A percentile compares a stretch with the other conserved stretches of the same genome.
Evolutionary conservation across 2,329 filamentous ascomycete genomes (phyloP).

Genomic region (Fusarium albosuccineum): DNA sequence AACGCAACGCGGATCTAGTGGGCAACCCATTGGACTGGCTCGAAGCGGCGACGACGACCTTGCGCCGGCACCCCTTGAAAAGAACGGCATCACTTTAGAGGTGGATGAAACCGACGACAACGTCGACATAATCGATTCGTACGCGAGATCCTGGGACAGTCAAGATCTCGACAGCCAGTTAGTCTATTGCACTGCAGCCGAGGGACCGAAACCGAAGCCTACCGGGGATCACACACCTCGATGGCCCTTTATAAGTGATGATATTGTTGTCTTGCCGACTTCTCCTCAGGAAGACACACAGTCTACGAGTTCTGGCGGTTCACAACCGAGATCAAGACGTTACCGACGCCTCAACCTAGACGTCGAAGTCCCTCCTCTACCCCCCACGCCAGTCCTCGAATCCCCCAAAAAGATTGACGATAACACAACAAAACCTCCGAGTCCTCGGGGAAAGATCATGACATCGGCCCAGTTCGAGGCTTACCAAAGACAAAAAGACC

Average conservation of each 20-base stretch:
- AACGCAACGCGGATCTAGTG: neutral
- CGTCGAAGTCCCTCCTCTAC: neutral
- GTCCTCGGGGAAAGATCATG: conserved; percentile 17
- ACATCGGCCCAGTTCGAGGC: conserved; percentile 27
- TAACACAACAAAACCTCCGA: neutral
- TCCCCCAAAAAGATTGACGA: too few relatives aligned
- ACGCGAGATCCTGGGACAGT: conserved; percentile 21
- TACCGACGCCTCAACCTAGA: neutral
- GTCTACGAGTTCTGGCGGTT: too few relatives aligned
- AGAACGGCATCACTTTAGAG: neutral
- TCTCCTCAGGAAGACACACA: too few relatives aligned
- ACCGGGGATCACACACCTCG: conserved; percentile 12
- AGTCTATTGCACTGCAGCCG: neutral
- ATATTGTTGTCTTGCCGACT: neutral
- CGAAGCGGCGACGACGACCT: too few relatives aligned
- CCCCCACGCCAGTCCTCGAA: too few relatives aligned
- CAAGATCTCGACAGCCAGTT: neutral
- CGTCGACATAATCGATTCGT: conserved; percentile 30
- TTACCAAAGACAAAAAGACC: conserved; percentile 7
- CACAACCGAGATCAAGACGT: too few relatives aligned
- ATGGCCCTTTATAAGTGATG: conserved; percentile 35
- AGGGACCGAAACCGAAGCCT: neutral
- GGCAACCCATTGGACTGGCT: neutral
- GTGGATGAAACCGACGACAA: conserved; percentile 1
- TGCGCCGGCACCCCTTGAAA: too few relatives aligned